Conservation (phyloP, 805 yeast genomes). For the Pichia sporocuriosa region DNA sequence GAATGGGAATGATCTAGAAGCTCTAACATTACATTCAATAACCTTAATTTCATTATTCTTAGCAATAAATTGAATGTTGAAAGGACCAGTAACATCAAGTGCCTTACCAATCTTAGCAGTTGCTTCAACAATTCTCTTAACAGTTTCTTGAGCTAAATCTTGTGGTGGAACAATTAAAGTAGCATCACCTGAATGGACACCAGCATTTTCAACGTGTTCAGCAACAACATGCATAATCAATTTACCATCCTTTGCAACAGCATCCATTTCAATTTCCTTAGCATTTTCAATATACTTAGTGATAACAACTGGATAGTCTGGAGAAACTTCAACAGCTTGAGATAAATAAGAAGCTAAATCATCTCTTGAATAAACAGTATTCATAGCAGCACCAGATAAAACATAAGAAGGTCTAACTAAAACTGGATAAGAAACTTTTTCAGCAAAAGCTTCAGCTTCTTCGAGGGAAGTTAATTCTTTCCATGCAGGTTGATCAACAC, state of each 20-base stretch:
- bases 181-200: slow-evolving; percentile 99
- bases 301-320: slow-evolving; percentile 96
- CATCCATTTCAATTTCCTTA: slow-evolving; percentile 98
- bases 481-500: slow-evolving; percentile 99
- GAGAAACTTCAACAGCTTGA: slow-evolving; percentile 96
- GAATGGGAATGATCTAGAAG: slow-evolving; percentile 99
- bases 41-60: slow-evolving; percentile 94
- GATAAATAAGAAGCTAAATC: slow-evolving; percentile 82
- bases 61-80: slow-evolving; percentile 94
- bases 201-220: slow-evolving; percentile 98
- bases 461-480: slow-evolving; percentile 88
- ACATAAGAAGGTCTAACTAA: slow-evolving; percentile 97
- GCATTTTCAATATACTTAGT: slow-evolving; percentile 96
- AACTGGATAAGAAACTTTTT: slow-evolving; percentile 87
- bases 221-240: slow-evolving; percentile 95
- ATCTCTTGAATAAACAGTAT: slow-evolving; percentile 84
- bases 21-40: slow-evolving; percentile 97
- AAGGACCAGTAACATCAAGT: slow-evolving; percentile 94
- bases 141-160: slow-evolving; percentile 87
- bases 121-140: slow-evolving; percentile 83
- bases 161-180: slow-evolving; percentile 96
- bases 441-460: slow-evolving; percentile 91
- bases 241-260: slow-evolving; percentile 93
- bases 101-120: slow-evolving; percentile 96
- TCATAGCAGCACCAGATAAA: slow-evolving; percentile 98